A percentile compares a stretch with the other conserved stretches of the same genome.
phyloP scores from a whole-genome alignment of 768 basidiomycete species.

The Calvatia gigantea region DNA sequence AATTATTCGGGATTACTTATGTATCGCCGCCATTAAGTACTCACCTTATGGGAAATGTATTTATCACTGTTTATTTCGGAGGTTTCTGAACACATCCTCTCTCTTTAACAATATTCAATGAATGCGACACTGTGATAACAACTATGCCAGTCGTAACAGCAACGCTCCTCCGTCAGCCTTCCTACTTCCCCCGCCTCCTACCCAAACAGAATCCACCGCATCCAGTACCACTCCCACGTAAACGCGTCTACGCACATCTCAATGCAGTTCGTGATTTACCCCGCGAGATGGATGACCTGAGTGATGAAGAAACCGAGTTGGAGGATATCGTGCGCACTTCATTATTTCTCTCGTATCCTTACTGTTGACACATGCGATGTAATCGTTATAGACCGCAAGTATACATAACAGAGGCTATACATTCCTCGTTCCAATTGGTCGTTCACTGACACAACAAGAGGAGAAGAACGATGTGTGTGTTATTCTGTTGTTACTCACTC shows the following conservation, averaged over 20 bases:
- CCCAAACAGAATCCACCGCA: conserved; percentile 65
- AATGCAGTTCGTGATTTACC: conserved; percentile 65
- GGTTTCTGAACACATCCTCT: background rate
- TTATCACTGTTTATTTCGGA: background rate
- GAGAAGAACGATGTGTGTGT: conserved; percentile 77
- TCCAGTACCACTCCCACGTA: conserved; percentile 53
- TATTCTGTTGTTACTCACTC: conserved; percentile 1
- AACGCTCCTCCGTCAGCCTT: conserved; percentile 69
- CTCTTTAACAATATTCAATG: background rate
- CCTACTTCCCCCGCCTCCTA: conserved; percentile 60
- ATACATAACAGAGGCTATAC: conserved; percentile 65
- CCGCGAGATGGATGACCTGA: conserved; percentile 79
- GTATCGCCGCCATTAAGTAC: background rate
- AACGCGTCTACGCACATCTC: conserved; percentile 52
- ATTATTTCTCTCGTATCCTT: background rate
- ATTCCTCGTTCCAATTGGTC: conserved; percentile 73
- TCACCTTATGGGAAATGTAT: background rate
- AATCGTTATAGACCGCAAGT: conserved; percentile 41
- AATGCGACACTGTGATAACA: background rate
- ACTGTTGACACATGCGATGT: conserved; percentile 7
- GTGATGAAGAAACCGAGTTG: conserved; percentile 81
- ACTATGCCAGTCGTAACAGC: conserved; percentile 55
- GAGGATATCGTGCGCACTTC: conserved; percentile 59
- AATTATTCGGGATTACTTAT: background rate
- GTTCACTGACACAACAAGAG: conserved; percentile 69